These are phyloP conservation scores for Simplicillium aogashimaense DNA, from an alignment of 2,329 filamentous ascomycete genomes.

Conservation along the genomic window DNA sequence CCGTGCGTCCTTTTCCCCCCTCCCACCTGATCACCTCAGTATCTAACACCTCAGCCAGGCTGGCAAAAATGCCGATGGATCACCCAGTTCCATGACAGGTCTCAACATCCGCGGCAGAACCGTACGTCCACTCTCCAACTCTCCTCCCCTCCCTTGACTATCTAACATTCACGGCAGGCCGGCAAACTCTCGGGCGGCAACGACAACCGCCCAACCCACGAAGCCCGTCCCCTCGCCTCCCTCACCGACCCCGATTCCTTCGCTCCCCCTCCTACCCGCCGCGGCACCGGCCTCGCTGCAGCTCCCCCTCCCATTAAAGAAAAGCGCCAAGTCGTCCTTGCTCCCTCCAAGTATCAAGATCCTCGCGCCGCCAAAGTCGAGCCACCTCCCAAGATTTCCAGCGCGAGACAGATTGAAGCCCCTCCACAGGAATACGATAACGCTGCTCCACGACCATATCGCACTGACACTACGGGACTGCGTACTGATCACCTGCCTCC, in stretches of 20 bases:
- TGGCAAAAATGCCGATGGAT: too few species aligned
- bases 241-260: constrained; percentile 71
- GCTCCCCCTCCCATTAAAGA: constrained; percentile 11
- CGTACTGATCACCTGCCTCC: constrained; percentile 59
- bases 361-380: constrained; percentile 13
- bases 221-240: constrained; percentile 52
- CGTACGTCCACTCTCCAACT: too few species aligned
- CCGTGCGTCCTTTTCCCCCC: too few species aligned
- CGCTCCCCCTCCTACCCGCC: constrained; percentile 66
- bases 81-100: too few species aligned
- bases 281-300: constrained; percentile 22
- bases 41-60: too few species aligned
- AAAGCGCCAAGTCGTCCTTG: constrained; percentile 16
- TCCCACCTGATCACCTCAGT: too few species aligned
- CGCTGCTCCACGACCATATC: constrained; percentile 52
- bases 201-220: constrained; percentile 16
- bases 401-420: constrained; percentile 2
- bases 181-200: constrained; percentile 1
- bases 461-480: constrained; percentile 60
- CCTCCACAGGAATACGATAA: constrained; percentile 6
- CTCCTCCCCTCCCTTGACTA: too few species aligned
- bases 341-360: constrained; percentile 23
- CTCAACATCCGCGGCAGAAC: too few species aligned
- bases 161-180: too few species aligned
- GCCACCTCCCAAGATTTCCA: constrained; percentile 7